These are phyloP conservation scores for Fusarium sp. DNA, from an alignment of 2,329 filamentous ascomycete genomes.

Conservation along the genomic window DNA sequence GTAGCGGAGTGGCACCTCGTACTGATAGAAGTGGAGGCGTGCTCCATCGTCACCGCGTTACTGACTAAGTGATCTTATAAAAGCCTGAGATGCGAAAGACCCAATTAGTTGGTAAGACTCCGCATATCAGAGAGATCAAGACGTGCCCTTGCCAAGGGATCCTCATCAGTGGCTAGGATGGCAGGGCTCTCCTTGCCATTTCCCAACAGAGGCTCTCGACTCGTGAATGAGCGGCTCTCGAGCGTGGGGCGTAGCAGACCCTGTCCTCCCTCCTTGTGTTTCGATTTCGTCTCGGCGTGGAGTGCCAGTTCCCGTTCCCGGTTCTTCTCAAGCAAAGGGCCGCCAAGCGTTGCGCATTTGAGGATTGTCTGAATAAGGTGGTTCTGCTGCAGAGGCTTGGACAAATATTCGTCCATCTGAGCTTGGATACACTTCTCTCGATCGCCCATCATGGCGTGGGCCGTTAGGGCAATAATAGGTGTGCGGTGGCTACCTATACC, in stretches of 20 bases:
- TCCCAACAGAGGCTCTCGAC: conserved; percentile 69
- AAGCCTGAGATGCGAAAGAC: conserved; percentile 41
- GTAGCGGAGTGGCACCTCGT: not conserved
- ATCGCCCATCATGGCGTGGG: conserved; percentile 98
- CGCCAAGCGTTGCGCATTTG: conserved; percentile 93
- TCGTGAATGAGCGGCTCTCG: conserved; percentile 76
- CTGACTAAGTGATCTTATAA: conserved; percentile 49
- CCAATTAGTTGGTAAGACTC: conserved; percentile 53
- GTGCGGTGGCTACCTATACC: conserved; percentile 84
- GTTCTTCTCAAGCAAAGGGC: conserved; percentile 83
- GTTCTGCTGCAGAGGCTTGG: conserved; percentile 96
- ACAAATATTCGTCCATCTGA: conserved; percentile 99
- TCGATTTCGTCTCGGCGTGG: conserved; percentile 62
- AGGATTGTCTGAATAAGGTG: conserved; percentile 98
- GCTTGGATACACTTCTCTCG: conserved; percentile 98
- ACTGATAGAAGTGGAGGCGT: not conserved
- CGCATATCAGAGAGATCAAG: conserved; percentile 56
- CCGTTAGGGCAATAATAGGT: conserved; percentile 95
- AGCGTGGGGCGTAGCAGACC: conserved; percentile 56
- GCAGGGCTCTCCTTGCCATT: conserved; percentile 71
- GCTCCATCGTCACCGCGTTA: conserved; percentile 23
- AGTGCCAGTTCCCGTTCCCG: conserved; percentile 69
- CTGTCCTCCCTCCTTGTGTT: conserved; percentile 54
- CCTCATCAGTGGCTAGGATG: conserved; percentile 60
- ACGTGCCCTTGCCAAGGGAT: conserved; percentile 66